phyloP scores from a whole-genome alignment of 2,329 filamentous ascomycete genomes.

The Exophiala spinifera region DNA sequence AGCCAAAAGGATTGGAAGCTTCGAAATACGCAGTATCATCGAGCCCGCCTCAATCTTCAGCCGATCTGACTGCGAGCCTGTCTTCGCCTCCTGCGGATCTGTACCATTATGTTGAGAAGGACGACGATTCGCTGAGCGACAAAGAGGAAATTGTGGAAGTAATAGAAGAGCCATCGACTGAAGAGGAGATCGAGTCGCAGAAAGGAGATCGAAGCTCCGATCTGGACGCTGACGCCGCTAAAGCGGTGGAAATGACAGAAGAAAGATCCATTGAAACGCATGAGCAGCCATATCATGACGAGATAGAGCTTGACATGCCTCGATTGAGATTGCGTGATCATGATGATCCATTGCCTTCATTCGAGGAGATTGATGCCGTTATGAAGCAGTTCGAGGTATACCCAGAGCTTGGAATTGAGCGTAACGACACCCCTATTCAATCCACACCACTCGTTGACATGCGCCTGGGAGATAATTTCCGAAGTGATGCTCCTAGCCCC shows the following conservation, averaged over 20 bases:
- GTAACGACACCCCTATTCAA: conserved; percentile 38
- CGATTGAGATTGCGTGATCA: conserved; percentile 1
- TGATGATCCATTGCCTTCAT: conserved; percentile 23
- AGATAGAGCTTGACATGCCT: conserved; percentile 9
- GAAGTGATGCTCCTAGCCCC: conserved; percentile 71
- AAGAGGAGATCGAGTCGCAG: conserved; percentile 6
- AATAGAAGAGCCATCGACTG: conserved; percentile 15
- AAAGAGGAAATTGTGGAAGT: conserved; percentile 16
- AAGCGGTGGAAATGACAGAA: background rate
- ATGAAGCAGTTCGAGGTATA: conserved; percentile 82
- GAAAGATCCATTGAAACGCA: background rate
- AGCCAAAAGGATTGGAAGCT: conserved; percentile 18
- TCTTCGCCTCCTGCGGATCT: conserved; percentile 18
- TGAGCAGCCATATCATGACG: background rate
- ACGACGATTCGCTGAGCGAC: conserved; percentile 7
- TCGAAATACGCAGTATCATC: conserved; percentile 19
- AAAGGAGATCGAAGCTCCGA: background rate
- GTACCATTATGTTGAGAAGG: conserved; percentile 12
- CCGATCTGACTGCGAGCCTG: conserved; percentile 30
- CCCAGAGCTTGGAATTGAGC: conserved; percentile 71
- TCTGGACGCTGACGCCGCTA: background rate
- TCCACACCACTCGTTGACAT: conserved; percentile 52
- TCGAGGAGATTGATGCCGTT: conserved; percentile 80
- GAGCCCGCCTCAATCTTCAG: conserved; percentile 5
- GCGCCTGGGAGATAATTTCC: conserved; percentile 49